These are phyloP conservation scores for Rhinocladiella mackenziei DNA, from an alignment of 2,329 filamentous ascomycete species.

Conservation along the genomic window DNA sequence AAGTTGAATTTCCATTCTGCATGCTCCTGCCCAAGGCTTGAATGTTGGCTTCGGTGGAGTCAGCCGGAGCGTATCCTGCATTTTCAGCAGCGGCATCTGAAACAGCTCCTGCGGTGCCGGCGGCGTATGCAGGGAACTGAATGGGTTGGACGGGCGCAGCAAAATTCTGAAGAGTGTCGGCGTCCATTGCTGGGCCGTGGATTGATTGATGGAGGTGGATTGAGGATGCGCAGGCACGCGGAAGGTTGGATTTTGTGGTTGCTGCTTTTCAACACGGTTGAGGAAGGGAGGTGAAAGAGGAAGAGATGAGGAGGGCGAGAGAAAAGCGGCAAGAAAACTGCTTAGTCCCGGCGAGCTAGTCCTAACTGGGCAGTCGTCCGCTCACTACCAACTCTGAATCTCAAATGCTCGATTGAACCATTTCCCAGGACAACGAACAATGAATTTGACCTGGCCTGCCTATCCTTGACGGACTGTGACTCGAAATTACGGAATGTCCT, in stretches of 20 bases:
- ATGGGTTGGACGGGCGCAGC: constrained; percentile 17
- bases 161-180: constrained; percentile 18
- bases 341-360: too few relatives aligned
- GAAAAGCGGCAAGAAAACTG: constrained; percentile 2
- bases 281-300: background rate
- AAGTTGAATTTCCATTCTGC: constrained; percentile 2
- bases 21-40: constrained; percentile 14
- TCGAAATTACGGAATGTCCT: too few relatives aligned
- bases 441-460: too few relatives aligned
- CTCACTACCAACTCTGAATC: too few relatives aligned
- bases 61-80: constrained; percentile 18
- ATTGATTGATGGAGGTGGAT: background rate
- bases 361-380: too few relatives aligned
- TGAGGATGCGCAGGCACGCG: constrained; percentile 3
- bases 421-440: too few relatives aligned
- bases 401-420: too few relatives aligned
- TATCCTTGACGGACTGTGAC: too few relatives aligned
- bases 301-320: background rate
- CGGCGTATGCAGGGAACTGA: constrained; percentile 15
- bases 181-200: constrained; percentile 14
- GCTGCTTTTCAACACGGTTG: constrained; percentile 6
- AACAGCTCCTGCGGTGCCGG: constrained; percentile 5
- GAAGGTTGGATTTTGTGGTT: constrained; percentile 5
- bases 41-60: constrained; percentile 15
- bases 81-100: constrained; percentile 11